These are phyloP conservation scores for Malania oleifera DNA, from an alignment of 164 flowering plant species.

Conservation along the genomic window DNA sequence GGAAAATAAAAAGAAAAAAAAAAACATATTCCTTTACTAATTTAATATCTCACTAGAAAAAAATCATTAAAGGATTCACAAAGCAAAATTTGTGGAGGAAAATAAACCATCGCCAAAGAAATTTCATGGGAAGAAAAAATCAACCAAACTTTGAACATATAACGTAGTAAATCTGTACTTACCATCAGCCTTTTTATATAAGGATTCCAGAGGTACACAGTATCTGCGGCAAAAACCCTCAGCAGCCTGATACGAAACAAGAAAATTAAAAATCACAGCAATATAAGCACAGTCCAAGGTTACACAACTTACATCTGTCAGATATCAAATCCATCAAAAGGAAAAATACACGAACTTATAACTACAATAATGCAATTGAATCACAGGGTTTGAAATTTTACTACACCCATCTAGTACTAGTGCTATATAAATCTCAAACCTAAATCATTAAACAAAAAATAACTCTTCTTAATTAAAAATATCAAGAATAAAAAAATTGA, in stretches of 20 bases:
- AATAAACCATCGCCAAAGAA: no score
- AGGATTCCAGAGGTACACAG: conserved; percentile 38
- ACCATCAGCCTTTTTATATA: conserved; percentile 74
- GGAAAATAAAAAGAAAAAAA: neutral
- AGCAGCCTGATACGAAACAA: conserved; percentile 56
- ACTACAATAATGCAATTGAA: no score
- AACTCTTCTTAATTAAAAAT: neutral
- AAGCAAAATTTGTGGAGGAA: no score
- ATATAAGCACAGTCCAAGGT: no score
- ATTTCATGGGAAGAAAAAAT: neutral
- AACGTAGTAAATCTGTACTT: conserved; percentile 11
- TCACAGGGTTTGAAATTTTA: neutral
- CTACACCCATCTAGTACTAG: neutral
- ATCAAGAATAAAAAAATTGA: neutral
- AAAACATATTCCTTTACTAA: no score
- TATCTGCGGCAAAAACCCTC: conserved; percentile 94
- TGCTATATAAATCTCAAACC: neutral
- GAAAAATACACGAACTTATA: no score
- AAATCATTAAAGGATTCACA: no score
- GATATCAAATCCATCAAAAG: no score
- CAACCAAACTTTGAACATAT: neutral
- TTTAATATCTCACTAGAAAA: no score
- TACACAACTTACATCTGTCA: no score
- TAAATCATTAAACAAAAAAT: neutral
- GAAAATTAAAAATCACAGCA: neutral